Percentiles rank a stretch among this genome's conserved stretches.
These are phyloP conservation scores for Zymoseptoria brevis DNA, from an alignment of 2,329 filamentous ascomycete species.

Conservation along the genomic window DNA sequence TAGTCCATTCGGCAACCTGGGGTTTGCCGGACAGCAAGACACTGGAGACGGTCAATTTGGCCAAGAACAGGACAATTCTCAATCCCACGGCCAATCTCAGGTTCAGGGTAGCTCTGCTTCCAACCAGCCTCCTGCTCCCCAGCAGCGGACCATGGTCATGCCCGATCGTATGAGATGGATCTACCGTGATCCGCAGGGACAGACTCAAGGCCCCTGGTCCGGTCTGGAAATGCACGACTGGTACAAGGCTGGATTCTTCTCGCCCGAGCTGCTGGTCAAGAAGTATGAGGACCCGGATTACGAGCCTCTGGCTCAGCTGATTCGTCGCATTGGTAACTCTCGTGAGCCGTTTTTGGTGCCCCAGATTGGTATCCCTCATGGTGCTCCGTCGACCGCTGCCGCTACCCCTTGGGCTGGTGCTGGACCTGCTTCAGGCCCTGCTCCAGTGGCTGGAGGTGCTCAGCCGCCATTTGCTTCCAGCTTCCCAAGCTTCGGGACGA, in stretches of 20 bases:
- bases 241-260: constrained; percentile 99
- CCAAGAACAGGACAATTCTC: constrained; percentile 13
- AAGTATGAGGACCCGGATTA: constrained; percentile 91
- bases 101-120: constrained; percentile 46
- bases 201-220: constrained; percentile 88
- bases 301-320: constrained; percentile 88
- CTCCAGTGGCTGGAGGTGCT: constrained; percentile 34
- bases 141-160: constrained; percentile 93
- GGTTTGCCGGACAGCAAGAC: constrained; percentile 15
- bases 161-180: constrained; percentile 98
- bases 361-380: constrained; percentile 91
- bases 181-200: constrained; percentile 88
- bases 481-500: constrained; percentile 94
- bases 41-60: constrained; percentile 11
- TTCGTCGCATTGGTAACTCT: constrained; percentile 92
- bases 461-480: constrained; percentile 83
- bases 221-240: constrained; percentile 99
- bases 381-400: constrained; percentile 52
- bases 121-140: constrained; percentile 58
- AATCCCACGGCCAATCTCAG: constrained; percentile 17
- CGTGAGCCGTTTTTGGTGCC: constrained; percentile 95
- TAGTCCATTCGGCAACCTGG: constrained; percentile 42
- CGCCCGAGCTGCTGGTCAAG: constrained; percentile 85
- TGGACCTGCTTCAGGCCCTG: constrained; percentile 6
- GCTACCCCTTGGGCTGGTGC: constrained; percentile 36